Evolutionary conservation across 805 yeast species (phyloP).

Genomic region (Saccharomycopsis malanga): DNA sequence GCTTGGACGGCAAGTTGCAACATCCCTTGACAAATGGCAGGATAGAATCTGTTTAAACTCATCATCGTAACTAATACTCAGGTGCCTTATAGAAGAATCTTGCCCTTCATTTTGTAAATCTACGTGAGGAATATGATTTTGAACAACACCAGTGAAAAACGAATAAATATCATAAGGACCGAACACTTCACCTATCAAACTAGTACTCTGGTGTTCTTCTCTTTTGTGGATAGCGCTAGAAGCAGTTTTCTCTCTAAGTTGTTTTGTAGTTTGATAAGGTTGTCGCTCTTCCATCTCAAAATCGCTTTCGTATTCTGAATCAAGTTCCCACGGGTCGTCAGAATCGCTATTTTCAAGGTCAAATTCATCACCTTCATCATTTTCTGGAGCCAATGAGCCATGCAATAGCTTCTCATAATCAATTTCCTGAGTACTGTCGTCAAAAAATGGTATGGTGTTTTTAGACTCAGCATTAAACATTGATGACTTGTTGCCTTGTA

Average conservation of each 20-base stretch:
- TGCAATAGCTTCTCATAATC: conserved; percentile 28
- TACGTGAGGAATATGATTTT: too few relatives aligned
- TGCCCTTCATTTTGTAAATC: not conserved
- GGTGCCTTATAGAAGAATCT: not conserved
- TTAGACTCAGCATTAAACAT: too few relatives aligned
- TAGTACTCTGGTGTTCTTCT: not conserved
- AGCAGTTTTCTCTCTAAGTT: too few relatives aligned
- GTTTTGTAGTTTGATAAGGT: not conserved
- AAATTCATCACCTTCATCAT: conserved; percentile 33
- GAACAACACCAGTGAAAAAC: conserved; percentile 3
- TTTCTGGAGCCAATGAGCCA: conserved; percentile 31
- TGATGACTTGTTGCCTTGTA: conserved; percentile 22
- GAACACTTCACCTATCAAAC: conserved; percentile 20
- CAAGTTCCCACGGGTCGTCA: conserved; percentile 20
- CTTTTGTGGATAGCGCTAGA: not conserved
- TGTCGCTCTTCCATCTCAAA: not conserved
- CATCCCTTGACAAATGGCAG: conserved; percentile 14
- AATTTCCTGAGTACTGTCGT: conserved; percentile 18
- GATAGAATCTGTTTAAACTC: conserved; percentile 12
- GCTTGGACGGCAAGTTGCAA: not conserved
- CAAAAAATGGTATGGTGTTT: conserved; percentile 22
- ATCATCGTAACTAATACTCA: conserved; percentile 4
- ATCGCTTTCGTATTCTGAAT: not conserved
- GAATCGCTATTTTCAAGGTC: conserved; percentile 22
- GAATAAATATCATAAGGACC: conserved; percentile 10